These are phyloP conservation scores for Venturia carpophila DNA, from an alignment of 2,329 filamentous ascomycete species.

Conservation along the genomic window DNA sequence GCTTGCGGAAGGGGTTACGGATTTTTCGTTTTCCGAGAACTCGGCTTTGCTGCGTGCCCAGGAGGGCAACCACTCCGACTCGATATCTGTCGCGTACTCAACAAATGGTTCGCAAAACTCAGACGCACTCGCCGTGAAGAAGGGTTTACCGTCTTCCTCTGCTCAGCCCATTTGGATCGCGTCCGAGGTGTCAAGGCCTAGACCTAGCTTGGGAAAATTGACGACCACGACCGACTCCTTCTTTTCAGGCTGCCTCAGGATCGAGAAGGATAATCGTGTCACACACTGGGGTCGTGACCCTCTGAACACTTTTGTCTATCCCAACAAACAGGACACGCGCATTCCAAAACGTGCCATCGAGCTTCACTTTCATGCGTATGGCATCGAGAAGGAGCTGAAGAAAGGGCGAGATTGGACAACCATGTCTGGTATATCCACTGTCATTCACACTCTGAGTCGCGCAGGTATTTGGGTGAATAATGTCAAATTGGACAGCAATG, in stretches of 20 bases:
- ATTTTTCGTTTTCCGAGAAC: background rate
- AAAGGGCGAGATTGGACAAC: constrained; percentile 47
- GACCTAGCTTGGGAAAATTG: constrained; percentile 47
- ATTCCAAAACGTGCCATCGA: constrained; percentile 79
- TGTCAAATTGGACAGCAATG: constrained; percentile 52
- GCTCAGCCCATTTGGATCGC: background rate
- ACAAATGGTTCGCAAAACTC: background rate
- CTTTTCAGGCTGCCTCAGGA: constrained; percentile 53
- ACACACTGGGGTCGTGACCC: constrained; percentile 70
- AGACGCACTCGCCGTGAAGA: background rate
- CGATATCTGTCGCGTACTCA: constrained; percentile 3
- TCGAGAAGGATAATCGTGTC: constrained; percentile 48
- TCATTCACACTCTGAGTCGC: constrained; percentile 73
- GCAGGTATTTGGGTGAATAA: constrained; percentile 71
- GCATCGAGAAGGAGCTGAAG: constrained; percentile 50
- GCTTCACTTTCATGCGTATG: constrained; percentile 64
- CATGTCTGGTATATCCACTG: constrained; percentile 51
- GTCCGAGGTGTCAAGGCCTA: background rate
- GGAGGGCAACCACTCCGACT: background rate
- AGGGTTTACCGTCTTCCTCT: constrained; percentile 4
- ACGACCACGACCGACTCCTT: constrained; percentile 59
- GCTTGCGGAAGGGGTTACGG: background rate
- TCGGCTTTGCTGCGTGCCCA: background rate
- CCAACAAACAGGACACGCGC: constrained; percentile 54
- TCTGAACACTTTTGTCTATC: constrained; percentile 61